Conservation (phyloP, 176 grass and related monocot species). For the Aechmea fasciata region DNA sequence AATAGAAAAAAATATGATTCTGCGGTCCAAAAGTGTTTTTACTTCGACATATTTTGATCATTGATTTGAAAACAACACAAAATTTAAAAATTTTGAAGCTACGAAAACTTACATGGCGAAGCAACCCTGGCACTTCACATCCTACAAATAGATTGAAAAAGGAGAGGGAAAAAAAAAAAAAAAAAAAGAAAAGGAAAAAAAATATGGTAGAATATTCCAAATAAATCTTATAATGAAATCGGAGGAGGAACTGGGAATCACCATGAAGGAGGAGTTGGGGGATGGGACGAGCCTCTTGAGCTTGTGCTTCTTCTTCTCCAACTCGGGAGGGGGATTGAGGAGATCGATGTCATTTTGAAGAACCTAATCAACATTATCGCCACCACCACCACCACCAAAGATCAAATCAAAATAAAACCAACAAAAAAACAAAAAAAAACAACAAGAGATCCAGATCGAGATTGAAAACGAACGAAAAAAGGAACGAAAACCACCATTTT, state of each 20-base stretch:
- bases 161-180: not conserved
- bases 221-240: not conserved
- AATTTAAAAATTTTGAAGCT: too few relatives aligned
- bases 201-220: not conserved
- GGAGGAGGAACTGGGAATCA: not conserved
- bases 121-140: not conserved
- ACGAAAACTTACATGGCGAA: not conserved
- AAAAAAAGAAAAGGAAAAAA: not conserved
- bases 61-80: too few relatives aligned
- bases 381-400: too few relatives aligned
- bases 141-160: not conserved
- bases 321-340: not conserved
- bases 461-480: too few relatives aligned
- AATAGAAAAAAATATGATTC: too few relatives aligned
- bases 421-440: too few relatives aligned
- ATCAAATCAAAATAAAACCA: too few relatives aligned
- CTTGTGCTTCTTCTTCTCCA: conserved; percentile 8
- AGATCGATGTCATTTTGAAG: not conserved
- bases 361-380: not conserved
- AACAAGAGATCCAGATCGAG: too few relatives aligned
- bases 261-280: conserved; percentile 7
- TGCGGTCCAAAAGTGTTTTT: too few relatives aligned
- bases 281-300: not conserved
- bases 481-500: too few relatives aligned
- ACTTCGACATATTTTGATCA: too few relatives aligned